These are phyloP conservation scores for Gossypium longicalyx DNA, from an alignment of 345 rosid species.

Conservation along the genomic window DNA sequence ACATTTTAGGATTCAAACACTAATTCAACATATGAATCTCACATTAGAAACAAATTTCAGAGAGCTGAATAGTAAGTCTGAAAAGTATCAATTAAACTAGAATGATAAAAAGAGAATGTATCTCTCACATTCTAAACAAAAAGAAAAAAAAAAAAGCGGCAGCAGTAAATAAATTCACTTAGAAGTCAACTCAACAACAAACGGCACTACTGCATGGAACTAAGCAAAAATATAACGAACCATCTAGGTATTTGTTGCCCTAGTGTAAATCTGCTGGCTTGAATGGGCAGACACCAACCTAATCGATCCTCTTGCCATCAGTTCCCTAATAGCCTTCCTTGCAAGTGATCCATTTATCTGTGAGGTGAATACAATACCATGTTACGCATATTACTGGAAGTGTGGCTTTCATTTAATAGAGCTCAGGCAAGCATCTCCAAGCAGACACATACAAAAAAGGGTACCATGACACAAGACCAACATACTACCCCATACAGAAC, in stretches of 20 bases:
- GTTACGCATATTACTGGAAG: background rate
- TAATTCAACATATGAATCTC: too few species aligned
- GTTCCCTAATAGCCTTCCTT: conserved; percentile 60
- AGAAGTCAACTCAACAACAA: background rate
- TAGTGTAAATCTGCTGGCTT: conserved; percentile 82
- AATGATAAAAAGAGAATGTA: background rate
- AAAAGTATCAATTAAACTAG: background rate
- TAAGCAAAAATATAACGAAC: background rate
- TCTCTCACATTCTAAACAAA: background rate
- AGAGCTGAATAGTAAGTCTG: background rate
- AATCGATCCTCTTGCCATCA: conserved; percentile 75
- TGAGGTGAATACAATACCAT: background rate
- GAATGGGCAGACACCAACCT: conserved; percentile 73
- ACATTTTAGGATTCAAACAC: background rate
- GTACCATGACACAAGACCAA: background rate
- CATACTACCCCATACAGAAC: background rate
- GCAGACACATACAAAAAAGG: background rate
- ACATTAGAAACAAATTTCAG: background rate
- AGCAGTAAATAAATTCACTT: background rate
- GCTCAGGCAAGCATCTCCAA: background rate
- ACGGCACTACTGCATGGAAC: conserved; percentile 1
- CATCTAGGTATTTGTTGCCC: conserved; percentile 61
- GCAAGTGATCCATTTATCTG: conserved; percentile 79
- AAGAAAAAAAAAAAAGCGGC: background rate
- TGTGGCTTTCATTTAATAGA: background rate